These are phyloP conservation scores for Aspergillus cristatus DNA, from an alignment of 495 filamentous ascomycete genomes.

Conservation along the genomic window DNA sequence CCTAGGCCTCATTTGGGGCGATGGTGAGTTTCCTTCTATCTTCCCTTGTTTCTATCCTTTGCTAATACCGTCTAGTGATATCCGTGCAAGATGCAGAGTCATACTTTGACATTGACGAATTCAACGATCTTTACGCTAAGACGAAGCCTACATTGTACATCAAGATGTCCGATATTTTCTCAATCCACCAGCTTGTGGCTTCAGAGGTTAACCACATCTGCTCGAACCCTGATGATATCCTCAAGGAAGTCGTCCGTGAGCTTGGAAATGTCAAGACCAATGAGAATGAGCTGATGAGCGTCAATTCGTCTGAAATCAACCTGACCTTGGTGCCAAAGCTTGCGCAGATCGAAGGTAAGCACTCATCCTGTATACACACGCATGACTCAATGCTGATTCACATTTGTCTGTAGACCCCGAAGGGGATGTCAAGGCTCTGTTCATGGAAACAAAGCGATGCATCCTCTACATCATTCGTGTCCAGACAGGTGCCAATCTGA, in stretches of 20 bases:
- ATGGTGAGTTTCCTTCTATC: conserved; percentile 36
- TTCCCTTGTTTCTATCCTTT: no score
- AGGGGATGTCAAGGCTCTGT: conserved; percentile 78
- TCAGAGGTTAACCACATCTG: conserved; percentile 68
- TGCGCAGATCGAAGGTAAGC: conserved; percentile 68
- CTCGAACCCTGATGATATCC: conserved; percentile 70
- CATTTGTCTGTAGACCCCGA: conserved; percentile 57
- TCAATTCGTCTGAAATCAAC: conserved; percentile 82
- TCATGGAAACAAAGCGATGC: conserved; percentile 97
- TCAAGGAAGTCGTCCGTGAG: conserved; percentile 86
- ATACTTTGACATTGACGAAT: conserved; percentile 96
- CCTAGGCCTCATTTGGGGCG: conserved; percentile 63
- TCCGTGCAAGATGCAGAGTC: conserved; percentile 75
- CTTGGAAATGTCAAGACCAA: conserved; percentile 93
- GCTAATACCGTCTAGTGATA: conserved; percentile 64
- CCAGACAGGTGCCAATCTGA: conserved; percentile 81
- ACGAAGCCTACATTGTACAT: conserved; percentile 96
- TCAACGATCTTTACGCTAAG: conserved; percentile 92
- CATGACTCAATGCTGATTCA: no score
- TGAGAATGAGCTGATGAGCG: conserved; percentile 81
- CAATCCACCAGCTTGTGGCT: conserved; percentile 82
- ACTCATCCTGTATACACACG: not conserved
- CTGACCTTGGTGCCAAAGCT: conserved; percentile 87
- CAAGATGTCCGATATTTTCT: conserved; percentile 96
- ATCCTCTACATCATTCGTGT: conserved; percentile 97